A percentile compares a stretch with the other conserved stretches of the same genome.
These are phyloP conservation scores for Penicillium sp. DNA, from an alignment of 2,329 filamentous ascomycete genomes.

Conservation along the genomic window DNA sequence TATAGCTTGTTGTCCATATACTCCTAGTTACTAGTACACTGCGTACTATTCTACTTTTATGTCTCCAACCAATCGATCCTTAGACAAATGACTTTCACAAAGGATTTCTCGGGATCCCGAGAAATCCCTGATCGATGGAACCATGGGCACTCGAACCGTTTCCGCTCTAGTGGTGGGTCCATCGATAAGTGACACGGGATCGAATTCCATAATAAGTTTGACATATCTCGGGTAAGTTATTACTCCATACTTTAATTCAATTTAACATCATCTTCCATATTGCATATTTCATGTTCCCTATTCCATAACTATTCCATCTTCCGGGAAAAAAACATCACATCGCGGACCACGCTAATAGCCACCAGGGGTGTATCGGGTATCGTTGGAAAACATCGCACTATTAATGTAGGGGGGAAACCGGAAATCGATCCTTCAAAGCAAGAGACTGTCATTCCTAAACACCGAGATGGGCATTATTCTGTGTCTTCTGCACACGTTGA, in stretches of 20 bases:
- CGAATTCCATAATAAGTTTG: neutral
- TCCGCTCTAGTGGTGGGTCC: neutral
- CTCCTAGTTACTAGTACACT: neutral
- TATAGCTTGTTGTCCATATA: neutral
- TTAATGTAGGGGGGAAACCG: neutral
- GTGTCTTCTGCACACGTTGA: conserved; percentile 21
- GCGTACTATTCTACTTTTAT: neutral
- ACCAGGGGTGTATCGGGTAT: neutral
- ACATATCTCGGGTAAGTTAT: neutral
- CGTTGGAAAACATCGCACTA: neutral
- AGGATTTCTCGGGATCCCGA: neutral
- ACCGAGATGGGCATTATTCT: conserved; percentile 23
- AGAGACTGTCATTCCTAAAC: conserved; percentile 7
- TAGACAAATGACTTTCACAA: neutral
- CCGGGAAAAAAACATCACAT: neutral
- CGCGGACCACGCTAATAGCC: neutral
- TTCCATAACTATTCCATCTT: too few relatives aligned
- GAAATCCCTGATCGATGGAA: neutral
- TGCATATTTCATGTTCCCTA: neutral
- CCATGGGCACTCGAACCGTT: neutral
- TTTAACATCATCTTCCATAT: neutral
- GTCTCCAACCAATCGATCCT: neutral
- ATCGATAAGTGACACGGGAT: neutral
- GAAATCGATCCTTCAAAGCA: neutral
- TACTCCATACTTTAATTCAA: neutral